Base-by-base conservation (phyloP, 768 basidiomycete species). In the Mycena crocata region DNA sequence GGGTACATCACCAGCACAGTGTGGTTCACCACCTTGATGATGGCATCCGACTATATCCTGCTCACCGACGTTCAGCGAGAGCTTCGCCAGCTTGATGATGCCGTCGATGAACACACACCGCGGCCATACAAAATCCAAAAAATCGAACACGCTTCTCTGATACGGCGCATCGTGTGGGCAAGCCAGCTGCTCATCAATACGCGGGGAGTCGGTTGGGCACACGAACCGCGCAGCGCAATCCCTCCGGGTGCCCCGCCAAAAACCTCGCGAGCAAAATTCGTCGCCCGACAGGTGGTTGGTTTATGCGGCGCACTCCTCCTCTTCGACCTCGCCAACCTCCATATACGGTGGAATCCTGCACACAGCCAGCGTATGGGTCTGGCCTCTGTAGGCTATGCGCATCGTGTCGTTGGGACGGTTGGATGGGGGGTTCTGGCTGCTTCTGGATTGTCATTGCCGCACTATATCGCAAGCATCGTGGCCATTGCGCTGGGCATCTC, bases 61-160 rank as follows among this genome's bases (percentile, higher is more conserved):
- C 40, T 69, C 55, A 62, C 68, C n/a, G 64, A 69, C 44, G 64
- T 65, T 48, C 57, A 62, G 32, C 59, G 68, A 12, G 59, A 65
- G 35, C 55, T 69, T 8, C 44, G 15, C 32, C 68, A 52, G 32
- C 15, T 51, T 13, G 34, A 37, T 5, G 51, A 51, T 24, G 7
- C 42, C 21, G 24, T 21, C 15, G 56, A 58, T 50, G n/a, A n/a
- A 0, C 46, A 39, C 34, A 26, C 42, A n/a, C 28, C 51, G 2
- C n/a, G 34, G 9, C n/a, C 24, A 9, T 23, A 30, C 40, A 9
- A 34, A 3, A 35, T 46, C n/a, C 52, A 26, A n/a, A 31, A 42
- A 24, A 56, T 61, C 42, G 65, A 62, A 35, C 24, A 62, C 13
- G 40, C 48, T 15, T 31, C 68, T 1, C 24, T 70, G 9, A 14